Evolutionary conservation across 2,329 filamentous ascomycete species (phyloP).

Genomic region (Ascomycota sp.): DNA sequence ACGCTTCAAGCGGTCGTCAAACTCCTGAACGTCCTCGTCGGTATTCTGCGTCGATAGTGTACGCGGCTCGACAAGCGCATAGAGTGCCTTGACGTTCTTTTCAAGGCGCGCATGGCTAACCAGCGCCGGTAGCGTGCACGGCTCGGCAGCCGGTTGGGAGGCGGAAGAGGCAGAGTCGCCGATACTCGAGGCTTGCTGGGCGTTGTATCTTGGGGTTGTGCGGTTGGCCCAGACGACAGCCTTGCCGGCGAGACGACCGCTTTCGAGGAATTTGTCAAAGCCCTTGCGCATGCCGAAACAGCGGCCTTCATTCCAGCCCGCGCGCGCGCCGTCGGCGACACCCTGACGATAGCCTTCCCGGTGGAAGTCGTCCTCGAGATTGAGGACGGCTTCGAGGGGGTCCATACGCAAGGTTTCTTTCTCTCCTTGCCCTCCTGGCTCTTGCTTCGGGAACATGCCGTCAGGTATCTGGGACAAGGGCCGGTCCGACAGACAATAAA

Average conservation of each 20-base stretch:
- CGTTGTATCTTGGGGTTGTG: slow-evolving; percentile 16
- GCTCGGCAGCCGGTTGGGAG: not conserved
- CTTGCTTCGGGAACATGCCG: too few species aligned
- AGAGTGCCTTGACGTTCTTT: slow-evolving; percentile 55
- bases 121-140: slow-evolving; percentile 18
- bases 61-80: slow-evolving; percentile 55
- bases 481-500: too few species aligned
- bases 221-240: slow-evolving; percentile 68
- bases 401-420: slow-evolving; percentile 11
- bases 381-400: slow-evolving; percentile 33
- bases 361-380: slow-evolving; percentile 51
- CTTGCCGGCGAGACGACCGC: slow-evolving; percentile 57
- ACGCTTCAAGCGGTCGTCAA: slow-evolving; percentile 70
- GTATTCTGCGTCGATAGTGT: slow-evolving; percentile 62
- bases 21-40: slow-evolving; percentile 74
- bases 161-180: not conserved
- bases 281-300: slow-evolving; percentile 79
- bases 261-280: slow-evolving; percentile 73
- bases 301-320: slow-evolving; percentile 70
- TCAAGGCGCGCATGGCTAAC: slow-evolving; percentile 41
- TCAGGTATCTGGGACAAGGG: too few species aligned
- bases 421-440: not conserved
- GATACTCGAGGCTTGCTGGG: slow-evolving; percentile 1
- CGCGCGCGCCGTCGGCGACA: slow-evolving; percentile 46
- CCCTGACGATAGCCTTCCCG: slow-evolving; percentile 60